A percentile compares a stretch with the other conserved stretches of the same genome.
Evolutionary conservation across 2,329 filamentous ascomycete species (phyloP).

Genomic region (Balansia obtecta): DNA sequence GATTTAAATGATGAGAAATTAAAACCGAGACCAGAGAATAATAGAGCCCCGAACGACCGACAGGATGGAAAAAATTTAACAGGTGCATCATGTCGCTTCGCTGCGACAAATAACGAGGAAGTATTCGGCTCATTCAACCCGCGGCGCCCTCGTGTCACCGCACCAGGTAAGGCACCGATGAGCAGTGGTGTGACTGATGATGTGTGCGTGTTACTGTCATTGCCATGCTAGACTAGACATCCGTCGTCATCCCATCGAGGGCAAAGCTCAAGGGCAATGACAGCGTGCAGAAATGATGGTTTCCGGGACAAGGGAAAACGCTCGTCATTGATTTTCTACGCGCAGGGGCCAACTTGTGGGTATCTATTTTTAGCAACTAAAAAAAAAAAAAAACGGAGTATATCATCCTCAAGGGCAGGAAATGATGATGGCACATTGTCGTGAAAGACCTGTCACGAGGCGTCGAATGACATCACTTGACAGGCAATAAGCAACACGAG

Average conservation of each 20-base stretch:
- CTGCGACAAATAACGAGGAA: background rate
- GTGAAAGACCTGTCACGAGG: background rate
- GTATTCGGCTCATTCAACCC: background rate
- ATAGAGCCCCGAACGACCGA: too few relatives aligned
- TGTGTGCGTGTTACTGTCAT: background rate
- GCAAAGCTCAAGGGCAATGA: background rate
- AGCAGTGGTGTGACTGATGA: background rate
- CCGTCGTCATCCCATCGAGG: background rate
- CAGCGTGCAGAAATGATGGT: background rate
- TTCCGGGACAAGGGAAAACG: too few relatives aligned
- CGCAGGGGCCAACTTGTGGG: too few relatives aligned
- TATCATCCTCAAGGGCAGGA: too few relatives aligned
- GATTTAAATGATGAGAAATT: too few relatives aligned
- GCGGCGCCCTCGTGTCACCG: background rate
- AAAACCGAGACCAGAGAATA: too few relatives aligned
- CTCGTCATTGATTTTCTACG: too few relatives aligned
- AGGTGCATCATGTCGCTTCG: background rate
- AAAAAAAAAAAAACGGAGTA: too few relatives aligned
- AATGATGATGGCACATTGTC: too few relatives aligned
- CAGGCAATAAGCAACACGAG: background rate
- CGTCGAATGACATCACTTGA: background rate
- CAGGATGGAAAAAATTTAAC: too few relatives aligned
- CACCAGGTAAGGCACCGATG: background rate
- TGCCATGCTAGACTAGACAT: background rate
- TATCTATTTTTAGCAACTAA: background rate